phyloP scores from a whole-genome alignment of 148 eudicot species.

The Rhododendron henanense region DNA sequence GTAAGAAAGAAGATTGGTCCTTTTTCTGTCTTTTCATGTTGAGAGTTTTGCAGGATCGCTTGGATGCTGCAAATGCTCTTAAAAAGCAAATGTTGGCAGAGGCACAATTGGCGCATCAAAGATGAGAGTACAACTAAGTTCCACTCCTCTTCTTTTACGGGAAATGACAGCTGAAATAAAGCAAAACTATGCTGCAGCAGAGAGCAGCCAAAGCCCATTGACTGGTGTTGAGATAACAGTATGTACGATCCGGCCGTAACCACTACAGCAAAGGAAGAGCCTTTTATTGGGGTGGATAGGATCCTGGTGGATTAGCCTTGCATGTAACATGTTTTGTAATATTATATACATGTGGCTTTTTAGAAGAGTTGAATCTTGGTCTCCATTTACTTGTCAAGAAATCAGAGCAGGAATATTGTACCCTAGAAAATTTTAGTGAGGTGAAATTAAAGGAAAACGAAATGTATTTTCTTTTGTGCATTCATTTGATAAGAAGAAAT shows the following conservation, averaged over 20 bases:
- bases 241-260: constrained; percentile 14
- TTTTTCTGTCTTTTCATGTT: constrained; percentile 6
- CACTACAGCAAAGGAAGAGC: constrained; percentile 23
- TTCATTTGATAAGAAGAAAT: too few species aligned
- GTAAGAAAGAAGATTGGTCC: background rate
- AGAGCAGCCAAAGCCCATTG: constrained; percentile 30
- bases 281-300: constrained; percentile 16
- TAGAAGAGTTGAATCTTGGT: too few species aligned
- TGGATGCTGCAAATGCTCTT: constrained; percentile 56
- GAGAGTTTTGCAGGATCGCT: constrained; percentile 40
- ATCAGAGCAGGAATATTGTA: too few species aligned
- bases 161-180: constrained; percentile 16
- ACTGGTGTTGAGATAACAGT: constrained; percentile 25
- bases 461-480: too few species aligned
- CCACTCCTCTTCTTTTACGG: constrained; percentile 24
- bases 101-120: constrained; percentile 43
- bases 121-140: constrained; percentile 35
- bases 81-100: constrained; percentile 68
- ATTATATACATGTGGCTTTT: too few species aligned
- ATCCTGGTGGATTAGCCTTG: constrained; percentile 1
- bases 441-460: too few species aligned
- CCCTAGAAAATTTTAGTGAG: too few species aligned
- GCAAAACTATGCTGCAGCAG: constrained; percentile 15
- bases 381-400: too few species aligned
- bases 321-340: too few species aligned